Evolutionary conservation across 441 rosid genomes (phyloP), one percentile per base, ranked within the genome.

Genomic region (Lepidium campestre): DNA sequence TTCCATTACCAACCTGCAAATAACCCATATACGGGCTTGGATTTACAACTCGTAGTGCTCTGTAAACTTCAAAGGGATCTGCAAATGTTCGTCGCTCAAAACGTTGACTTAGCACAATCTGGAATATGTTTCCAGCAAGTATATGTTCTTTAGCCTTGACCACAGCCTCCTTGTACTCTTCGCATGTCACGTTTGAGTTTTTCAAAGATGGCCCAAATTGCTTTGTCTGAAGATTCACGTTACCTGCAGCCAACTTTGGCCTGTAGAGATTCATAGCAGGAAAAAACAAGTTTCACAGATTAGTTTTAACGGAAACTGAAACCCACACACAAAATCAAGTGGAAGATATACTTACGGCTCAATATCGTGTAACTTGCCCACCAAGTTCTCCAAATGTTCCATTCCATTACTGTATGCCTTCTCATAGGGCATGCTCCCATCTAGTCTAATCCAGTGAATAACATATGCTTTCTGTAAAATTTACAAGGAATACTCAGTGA

Each of bases 21-120:
- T 91, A 91, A 46, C 83, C 74, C 99, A 91, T 93, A 55, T 91
- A 93, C 15, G 96, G 97, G 74, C 99, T 91, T 14, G 99, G 99
- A 81, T 93, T 93, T 67, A 89, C 97, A 53, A 89, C 80, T 82
- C 97, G 80, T 66, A 93, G 67, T 31, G 99, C 93, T 61, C 99
- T 81, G 68, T 91, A 93, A 31, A 91, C 80, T 82, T 89, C 95
- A 77, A 93, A 91, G 4, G 96, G 97, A 31, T 89, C 93, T 12
- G 96, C 97, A 75, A 86, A 93, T 29, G 99, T 93, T 68, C 93
- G 73, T 44, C 89, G 83, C 67, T 93, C 97, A 68, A 93, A 93
- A 66, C 97, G 86, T 62, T 93, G 99, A 66, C 99, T 93, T 57
- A 89, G 64, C 34, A 87, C 95, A 34, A 91, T 80, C 85, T 87